Evolutionary conservation across 2,329 filamentous ascomycete species (phyloP).

Genomic region (Colletotrichum costaricense): DNA sequence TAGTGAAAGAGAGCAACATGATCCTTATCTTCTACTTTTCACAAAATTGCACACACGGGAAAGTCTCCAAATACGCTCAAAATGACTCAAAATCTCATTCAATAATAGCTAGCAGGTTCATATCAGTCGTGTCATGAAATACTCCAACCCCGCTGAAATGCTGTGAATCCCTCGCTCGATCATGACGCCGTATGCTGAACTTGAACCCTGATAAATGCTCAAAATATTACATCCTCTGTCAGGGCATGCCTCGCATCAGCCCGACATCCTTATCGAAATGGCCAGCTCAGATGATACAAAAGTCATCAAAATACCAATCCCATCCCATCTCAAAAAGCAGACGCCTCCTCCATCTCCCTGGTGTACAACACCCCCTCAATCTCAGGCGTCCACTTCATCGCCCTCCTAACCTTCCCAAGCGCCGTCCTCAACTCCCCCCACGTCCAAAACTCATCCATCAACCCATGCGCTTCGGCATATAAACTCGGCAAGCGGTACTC

Average conservation of each 20-base stretch:
- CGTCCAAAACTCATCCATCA: constrained; percentile 32
- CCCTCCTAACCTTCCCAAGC: constrained; percentile 14
- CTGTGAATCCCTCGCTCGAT: too few relatives aligned
- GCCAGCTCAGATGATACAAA: neutral
- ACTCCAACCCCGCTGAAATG: too few relatives aligned
- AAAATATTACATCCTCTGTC: too few relatives aligned
- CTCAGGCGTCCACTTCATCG: neutral
- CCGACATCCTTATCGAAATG: neutral
- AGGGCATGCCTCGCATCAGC: neutral
- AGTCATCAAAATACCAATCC: neutral
- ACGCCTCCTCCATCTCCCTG: constrained; percentile 7
- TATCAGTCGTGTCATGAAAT: too few relatives aligned
- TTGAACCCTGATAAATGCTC: too few relatives aligned
- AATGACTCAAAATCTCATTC: too few relatives aligned
- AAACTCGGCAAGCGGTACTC: constrained; percentile 21
- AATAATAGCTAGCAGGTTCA: too few relatives aligned
- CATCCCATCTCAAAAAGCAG: neutral
- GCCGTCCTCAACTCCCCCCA: constrained; percentile 27
- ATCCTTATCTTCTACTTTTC: too few relatives aligned
- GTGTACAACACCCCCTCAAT: constrained; percentile 25
- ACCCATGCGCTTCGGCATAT: constrained; percentile 14
- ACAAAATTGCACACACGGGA: too few relatives aligned
- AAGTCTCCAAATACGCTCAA: too few relatives aligned
- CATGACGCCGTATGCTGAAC: too few relatives aligned
- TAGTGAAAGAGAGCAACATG: too few relatives aligned